phyloP scores from a whole-genome alignment of 495 filamentous ascomycete species.

The Lindgomyces ingoldianus region DNA sequence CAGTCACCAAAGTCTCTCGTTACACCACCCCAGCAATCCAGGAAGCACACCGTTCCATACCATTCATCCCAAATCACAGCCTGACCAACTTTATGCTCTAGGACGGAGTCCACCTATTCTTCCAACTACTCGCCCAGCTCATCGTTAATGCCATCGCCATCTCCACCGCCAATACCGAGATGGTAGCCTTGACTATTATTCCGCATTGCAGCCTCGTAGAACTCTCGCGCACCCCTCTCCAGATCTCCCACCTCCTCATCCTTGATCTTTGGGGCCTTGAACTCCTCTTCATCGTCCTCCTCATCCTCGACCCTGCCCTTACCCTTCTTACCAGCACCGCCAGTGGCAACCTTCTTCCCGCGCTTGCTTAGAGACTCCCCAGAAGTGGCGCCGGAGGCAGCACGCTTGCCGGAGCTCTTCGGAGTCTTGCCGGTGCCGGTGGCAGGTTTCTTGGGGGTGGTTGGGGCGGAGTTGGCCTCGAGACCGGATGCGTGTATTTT shows the following conservation, averaged over 20 bases:
- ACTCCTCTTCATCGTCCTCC: constrained; percentile 16
- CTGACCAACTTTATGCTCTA: no score
- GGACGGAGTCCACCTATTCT: no score
- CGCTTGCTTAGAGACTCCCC: no score
- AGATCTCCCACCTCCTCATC: constrained; percentile 12
- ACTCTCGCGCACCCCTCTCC: not conserved
- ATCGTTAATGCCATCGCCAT: not conserved
- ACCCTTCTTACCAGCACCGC: not conserved
- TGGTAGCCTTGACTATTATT: no score
- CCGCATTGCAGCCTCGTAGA: constrained; percentile 3
- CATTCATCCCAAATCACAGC: no score
- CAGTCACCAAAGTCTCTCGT: no score
- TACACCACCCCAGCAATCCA: no score
- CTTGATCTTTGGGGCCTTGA: constrained; percentile 20
- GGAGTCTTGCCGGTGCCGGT: constrained; percentile 2
- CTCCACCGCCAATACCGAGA: not conserved
- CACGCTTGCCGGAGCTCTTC: constrained; percentile 9
- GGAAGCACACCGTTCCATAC: no score
- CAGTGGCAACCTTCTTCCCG: not conserved
- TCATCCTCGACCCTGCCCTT: not conserved
- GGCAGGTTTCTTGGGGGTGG: not conserved
- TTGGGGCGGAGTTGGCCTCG: not conserved
- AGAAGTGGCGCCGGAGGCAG: not conserved
- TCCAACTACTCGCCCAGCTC: not conserved
- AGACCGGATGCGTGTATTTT: not conserved